Percentiles rank a stretch among this genome's conserved stretches.
phyloP scores from a whole-genome alignment of 352 stramenopile species.

The Thalassiosira hispida region DNA sequence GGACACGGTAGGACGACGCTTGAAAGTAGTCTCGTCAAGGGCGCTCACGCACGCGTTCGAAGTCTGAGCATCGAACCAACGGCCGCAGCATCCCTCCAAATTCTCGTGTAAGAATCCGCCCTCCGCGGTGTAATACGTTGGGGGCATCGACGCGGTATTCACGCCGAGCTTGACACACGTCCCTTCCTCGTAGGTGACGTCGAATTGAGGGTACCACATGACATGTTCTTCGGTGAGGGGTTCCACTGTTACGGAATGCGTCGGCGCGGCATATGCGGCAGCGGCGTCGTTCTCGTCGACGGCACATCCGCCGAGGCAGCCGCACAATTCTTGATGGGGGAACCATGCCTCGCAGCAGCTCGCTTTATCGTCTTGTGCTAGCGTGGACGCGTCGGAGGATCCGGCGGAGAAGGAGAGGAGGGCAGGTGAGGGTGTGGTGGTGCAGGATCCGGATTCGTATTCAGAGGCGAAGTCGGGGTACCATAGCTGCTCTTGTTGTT shows the following conservation, averaged over 20 bases:
- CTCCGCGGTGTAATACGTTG: background rate
- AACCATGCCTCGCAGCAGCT: slow-evolving; percentile 5
- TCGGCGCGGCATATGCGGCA: background rate
- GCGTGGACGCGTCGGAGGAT: background rate
- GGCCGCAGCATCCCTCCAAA: too few relatives aligned
- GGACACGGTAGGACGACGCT: too few relatives aligned
- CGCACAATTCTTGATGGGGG: background rate
- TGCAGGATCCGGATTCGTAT: background rate
- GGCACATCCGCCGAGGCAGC: background rate
- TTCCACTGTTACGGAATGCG: background rate
- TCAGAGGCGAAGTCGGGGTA: background rate
- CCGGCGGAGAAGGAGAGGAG: background rate
- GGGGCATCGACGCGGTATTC: background rate
- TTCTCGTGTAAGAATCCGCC: too few relatives aligned
- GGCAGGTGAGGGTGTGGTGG: background rate
- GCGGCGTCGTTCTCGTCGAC: background rate
- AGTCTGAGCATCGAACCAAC: too few relatives aligned
- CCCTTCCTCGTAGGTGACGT: background rate
- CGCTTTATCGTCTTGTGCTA: background rate
- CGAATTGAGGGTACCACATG: background rate
- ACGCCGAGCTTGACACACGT: slow-evolving; percentile 1
- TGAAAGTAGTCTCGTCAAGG: too few relatives aligned
- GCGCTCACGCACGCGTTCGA: too few relatives aligned
- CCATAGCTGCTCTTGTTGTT: background rate
- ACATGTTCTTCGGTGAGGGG: background rate